Evolutionary conservation across 2,329 filamentous ascomycete species (phyloP), one percentile per base, ranked within the genome.

Genomic region (Stemphylium vesicarium): DNA sequence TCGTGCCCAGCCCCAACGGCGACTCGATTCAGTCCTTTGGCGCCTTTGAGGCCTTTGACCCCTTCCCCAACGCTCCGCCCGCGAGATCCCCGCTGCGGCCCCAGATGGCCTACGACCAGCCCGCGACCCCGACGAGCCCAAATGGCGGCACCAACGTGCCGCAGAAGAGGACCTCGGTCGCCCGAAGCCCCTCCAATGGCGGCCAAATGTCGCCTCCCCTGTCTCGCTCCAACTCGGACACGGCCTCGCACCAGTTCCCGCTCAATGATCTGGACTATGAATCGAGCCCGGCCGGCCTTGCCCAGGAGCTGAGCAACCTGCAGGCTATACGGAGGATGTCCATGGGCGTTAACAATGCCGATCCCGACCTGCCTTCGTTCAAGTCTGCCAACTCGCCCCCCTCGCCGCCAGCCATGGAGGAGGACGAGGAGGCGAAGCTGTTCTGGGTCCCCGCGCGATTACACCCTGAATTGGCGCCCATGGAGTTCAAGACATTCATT

Each of bases 391-490:
- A 87, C 35, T 84, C 73, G 32, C 88, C 90, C 2, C 83, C 88
- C 59, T 88, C 90, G 15, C 90, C 91, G 1, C 86, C 82, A 2
- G 85, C 75, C 35, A 62, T 87, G 56, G 89, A 91, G 59, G 92
- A 96, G 72, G 89, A 92, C 66, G 94, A 98, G 66, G 94, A 98
- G 7, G 92, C 93, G 2, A 85, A 92, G 59, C 79, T 98, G 55
- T 90, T 98, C 63, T 99, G 95, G 95, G 95, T 99, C 5, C 95
- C 95, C 4, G 95, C 95, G 20, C 87, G 92, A 54, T 84, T 99
- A 24, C 95, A 99, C 68, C 95, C 95, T 0, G 95, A 99, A 76
- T 81, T 99, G 43, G 95, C 95, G 2, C 95, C 95, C 1, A 92
- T 90, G 70, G 95, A 97, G 66, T 99, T 98, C 81, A 97, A 96